A percentile compares a stretch with the other conserved stretches of the same genome.
Evolutionary conservation across 1,139 yeast genomes (phyloP).

Genomic region (Meyerozyma carpophila): DNA sequence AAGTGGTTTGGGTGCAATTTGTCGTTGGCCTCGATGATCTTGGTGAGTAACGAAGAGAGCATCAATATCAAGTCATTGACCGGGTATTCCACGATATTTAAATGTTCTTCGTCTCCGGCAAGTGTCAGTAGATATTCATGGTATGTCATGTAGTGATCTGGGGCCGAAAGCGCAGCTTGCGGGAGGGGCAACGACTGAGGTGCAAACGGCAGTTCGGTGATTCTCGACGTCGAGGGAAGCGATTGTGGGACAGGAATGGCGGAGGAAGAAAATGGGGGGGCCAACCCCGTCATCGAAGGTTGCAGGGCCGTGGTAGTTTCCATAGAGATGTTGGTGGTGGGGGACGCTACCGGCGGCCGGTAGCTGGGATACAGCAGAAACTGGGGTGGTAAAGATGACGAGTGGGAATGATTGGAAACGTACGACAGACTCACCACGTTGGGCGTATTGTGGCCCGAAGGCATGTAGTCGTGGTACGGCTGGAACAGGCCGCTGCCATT

Average conservation of each 20-base stretch:
- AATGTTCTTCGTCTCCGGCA: conserved; percentile 39
- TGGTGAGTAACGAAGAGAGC: conserved; percentile 79
- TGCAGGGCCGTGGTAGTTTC: conserved; percentile 18
- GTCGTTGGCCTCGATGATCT: conserved; percentile 91
- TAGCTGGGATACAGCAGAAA: conserved; percentile 13
- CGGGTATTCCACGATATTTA: conserved; percentile 80
- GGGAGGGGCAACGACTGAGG: conserved; percentile 3
- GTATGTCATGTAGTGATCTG: conserved; percentile 45
- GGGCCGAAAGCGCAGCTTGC: conserved; percentile 15
- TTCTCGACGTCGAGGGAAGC: conserved; percentile 2
- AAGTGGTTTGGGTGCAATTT: conserved; percentile 70
- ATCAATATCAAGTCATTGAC: conserved; percentile 74
- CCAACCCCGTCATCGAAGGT: not conserved
- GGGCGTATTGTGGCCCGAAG: conserved; percentile 51
- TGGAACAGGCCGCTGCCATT: conserved; percentile 3
- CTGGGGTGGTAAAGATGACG: conserved; percentile 21
- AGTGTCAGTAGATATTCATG: conserved; percentile 27
- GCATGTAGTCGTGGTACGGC: conserved; percentile 26
- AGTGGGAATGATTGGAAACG: conserved; percentile 37
- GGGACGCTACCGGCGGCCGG: conserved; percentile 9
- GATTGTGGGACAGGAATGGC: conserved; percentile 1
- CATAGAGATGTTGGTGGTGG: conserved; percentile 45
- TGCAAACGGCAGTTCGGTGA: conserved; percentile 4
- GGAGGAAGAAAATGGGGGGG: not conserved
- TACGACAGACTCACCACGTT: conserved; percentile 47